Conservation (phyloP, 1,139 yeast genomes). For the Lodderomyces margitis region DNA sequence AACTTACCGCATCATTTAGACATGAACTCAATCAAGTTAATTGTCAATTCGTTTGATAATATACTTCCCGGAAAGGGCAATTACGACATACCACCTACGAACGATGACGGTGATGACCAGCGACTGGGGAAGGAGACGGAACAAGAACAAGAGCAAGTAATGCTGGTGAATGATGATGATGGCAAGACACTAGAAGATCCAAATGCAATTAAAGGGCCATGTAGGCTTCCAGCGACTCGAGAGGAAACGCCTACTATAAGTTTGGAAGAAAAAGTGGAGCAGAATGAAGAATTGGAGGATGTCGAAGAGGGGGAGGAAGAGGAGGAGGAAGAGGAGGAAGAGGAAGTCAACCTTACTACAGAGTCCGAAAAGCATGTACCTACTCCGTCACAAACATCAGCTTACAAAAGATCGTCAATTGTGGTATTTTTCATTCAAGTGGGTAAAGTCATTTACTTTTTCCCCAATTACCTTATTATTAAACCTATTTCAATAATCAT, state of each 20-base stretch:
- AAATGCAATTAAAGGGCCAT: neutral
- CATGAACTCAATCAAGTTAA: slow-evolving; percentile 40
- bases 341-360: slow-evolving; percentile 3
- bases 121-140: slow-evolving; percentile 19
- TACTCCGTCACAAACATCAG: neutral
- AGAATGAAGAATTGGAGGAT: slow-evolving; percentile 1
- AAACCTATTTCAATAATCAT: slow-evolving; percentile 22
- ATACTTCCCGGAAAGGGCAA: slow-evolving; percentile 23
- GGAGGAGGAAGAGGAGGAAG: slow-evolving; percentile 9
- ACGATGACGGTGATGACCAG: slow-evolving; percentile 17
- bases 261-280: neutral
- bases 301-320: slow-evolving; percentile 3
- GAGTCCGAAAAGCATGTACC: neutral
- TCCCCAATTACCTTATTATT: slow-evolving; percentile 22
- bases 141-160: neutral
- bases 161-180: neutral
- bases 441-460: slow-evolving; percentile 16
- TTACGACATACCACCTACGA: slow-evolving; percentile 8
- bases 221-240: slow-evolving; percentile 1
- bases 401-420: neutral
- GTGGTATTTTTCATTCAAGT: slow-evolving; percentile 1
- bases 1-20: no score
- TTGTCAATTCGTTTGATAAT: slow-evolving; percentile 37
- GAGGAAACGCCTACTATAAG: neutral
- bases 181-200: slow-evolving; percentile 3